These are phyloP conservation scores for Cenchrus americanus DNA, from an alignment of 176 grass and related monocot genomes.

Conservation along the genomic window DNA sequence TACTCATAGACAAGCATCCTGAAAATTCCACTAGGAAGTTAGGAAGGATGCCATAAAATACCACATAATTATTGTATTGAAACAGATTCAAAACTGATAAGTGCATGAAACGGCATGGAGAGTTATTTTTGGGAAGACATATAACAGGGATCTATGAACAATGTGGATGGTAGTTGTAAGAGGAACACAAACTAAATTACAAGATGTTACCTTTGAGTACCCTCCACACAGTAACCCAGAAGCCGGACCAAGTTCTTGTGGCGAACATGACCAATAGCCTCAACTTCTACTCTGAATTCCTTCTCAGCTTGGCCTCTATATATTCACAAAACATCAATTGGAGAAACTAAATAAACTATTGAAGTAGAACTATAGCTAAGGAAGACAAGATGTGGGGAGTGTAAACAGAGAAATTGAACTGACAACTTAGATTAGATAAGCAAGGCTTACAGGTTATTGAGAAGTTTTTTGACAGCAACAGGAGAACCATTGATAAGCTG, in stretches of 20 bases:
- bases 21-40: slow-evolving; percentile 28
- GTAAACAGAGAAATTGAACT: slow-evolving; percentile 10
- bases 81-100: not conserved
- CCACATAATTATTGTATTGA: not conserved
- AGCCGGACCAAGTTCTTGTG: slow-evolving; percentile 89
- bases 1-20: slow-evolving; percentile 93
- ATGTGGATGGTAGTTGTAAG: not conserved
- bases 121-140: slow-evolving; percentile 8
- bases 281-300: slow-evolving; percentile 93
- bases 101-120: not conserved
- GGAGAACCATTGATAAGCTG: slow-evolving; percentile 70
- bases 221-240: slow-evolving; percentile 80
- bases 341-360: not conserved
- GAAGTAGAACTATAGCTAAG: slow-evolving; percentile 14
- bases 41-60: slow-evolving; percentile 7
- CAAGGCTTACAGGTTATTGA: slow-evolving; percentile 71
- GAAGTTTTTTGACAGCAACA: slow-evolving; percentile 82
- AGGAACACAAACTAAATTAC: slow-evolving; percentile 32
- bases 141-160: slow-evolving; percentile 14
- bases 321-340: slow-evolving; percentile 31
- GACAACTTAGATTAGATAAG: slow-evolving; percentile 20
- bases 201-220: slow-evolving; percentile 76
- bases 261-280: slow-evolving; percentile 91
- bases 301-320: slow-evolving; percentile 86
- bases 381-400: slow-evolving; percentile 5